These are phyloP conservation scores for Penicillium sp. DNA, from an alignment of 2,329 filamentous ascomycete species.

Conservation along the genomic window DNA sequence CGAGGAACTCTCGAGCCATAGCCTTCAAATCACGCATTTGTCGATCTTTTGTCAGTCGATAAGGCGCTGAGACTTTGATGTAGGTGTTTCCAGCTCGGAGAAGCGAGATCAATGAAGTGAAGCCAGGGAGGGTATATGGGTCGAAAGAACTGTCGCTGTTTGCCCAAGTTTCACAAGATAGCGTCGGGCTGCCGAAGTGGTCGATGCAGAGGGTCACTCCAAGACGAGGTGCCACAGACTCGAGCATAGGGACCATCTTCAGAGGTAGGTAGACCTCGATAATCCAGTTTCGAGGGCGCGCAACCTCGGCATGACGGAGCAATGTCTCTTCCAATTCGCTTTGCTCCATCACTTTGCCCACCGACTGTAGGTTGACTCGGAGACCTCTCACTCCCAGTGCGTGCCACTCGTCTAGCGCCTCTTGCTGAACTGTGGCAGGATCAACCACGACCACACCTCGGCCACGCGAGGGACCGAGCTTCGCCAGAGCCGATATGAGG, in stretches of 20 bases:
- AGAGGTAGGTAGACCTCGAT: slow-evolving; percentile 61
- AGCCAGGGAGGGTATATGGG: slow-evolving; percentile 53
- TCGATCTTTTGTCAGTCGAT: slow-evolving; percentile 53
- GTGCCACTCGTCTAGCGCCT: slow-evolving; percentile 57
- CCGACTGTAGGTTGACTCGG: slow-evolving; percentile 60
- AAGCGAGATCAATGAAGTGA: slow-evolving; percentile 51
- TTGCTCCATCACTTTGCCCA: slow-evolving; percentile 45
- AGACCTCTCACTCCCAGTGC: slow-evolving; percentile 60
- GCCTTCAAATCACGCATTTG: slow-evolving; percentile 50
- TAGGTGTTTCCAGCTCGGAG: slow-evolving; percentile 53
- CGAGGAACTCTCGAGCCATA: slow-evolving; percentile 53
- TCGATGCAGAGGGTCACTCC: slow-evolving; percentile 60
- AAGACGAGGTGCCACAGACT: slow-evolving; percentile 52
- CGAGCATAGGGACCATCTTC: slow-evolving; percentile 51
- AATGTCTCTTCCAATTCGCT: slow-evolving; percentile 48
- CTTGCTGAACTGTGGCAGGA: slow-evolving; percentile 40
- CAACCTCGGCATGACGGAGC: slow-evolving; percentile 52
- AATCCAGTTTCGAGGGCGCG: slow-evolving; percentile 57
- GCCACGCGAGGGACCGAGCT: slow-evolving; percentile 52
- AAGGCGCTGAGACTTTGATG: slow-evolving; percentile 62
- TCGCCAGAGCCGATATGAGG: slow-evolving; percentile 55
- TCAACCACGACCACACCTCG: slow-evolving; percentile 61
- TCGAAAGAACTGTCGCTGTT: slow-evolving; percentile 28
- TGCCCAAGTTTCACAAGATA: slow-evolving; percentile 26
- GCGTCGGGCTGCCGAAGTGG: slow-evolving; percentile 57